Conservation (phyloP, 805 yeast species). For the Diddensiella santjacobensis region DNA sequence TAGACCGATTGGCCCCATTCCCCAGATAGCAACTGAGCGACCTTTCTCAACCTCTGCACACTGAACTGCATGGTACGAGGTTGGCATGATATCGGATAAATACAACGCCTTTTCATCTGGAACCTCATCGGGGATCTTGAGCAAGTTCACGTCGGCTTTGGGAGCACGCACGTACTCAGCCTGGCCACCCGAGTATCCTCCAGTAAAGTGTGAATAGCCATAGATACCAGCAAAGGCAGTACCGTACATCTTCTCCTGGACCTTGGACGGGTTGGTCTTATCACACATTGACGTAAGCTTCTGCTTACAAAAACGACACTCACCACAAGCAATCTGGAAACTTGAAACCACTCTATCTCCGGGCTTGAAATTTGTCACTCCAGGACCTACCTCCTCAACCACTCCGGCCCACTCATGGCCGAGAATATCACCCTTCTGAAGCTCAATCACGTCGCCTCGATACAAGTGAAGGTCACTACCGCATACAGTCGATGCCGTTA, state of each 20-base stretch:
- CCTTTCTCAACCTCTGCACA: constrained; percentile 61
- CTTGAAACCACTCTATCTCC: constrained; percentile 90
- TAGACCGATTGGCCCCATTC: constrained; percentile 89
- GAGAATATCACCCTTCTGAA: constrained; percentile 69
- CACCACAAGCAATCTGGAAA: constrained; percentile 82
- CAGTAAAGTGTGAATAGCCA: constrained; percentile 41
- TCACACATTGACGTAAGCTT: constrained; percentile 85
- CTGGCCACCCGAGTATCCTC: constrained; percentile 79
- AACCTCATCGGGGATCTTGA: constrained; percentile 23
- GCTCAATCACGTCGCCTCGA: constrained; percentile 51
- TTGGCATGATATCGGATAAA: constrained; percentile 66
- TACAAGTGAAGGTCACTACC: constrained; percentile 85
- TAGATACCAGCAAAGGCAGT: constrained; percentile 75
- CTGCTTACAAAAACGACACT: constrained; percentile 29
- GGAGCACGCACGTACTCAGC: constrained; percentile 69
- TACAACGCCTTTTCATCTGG: not conserved
- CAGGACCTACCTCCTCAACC: constrained; percentile 64
- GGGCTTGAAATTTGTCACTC: constrained; percentile 59
- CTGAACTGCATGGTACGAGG: constrained; percentile 77
- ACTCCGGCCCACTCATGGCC: constrained; percentile 88
- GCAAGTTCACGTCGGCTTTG: constrained; percentile 81
- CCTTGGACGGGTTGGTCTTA: not conserved
- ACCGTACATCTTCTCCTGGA: constrained; percentile 29
- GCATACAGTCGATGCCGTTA: constrained; percentile 83
- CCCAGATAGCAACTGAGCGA: constrained; percentile 69